These are phyloP conservation scores for Besnoitia besnoiti DNA, from an alignment of 169 alveolate species.

Conservation along the genomic window DNA sequence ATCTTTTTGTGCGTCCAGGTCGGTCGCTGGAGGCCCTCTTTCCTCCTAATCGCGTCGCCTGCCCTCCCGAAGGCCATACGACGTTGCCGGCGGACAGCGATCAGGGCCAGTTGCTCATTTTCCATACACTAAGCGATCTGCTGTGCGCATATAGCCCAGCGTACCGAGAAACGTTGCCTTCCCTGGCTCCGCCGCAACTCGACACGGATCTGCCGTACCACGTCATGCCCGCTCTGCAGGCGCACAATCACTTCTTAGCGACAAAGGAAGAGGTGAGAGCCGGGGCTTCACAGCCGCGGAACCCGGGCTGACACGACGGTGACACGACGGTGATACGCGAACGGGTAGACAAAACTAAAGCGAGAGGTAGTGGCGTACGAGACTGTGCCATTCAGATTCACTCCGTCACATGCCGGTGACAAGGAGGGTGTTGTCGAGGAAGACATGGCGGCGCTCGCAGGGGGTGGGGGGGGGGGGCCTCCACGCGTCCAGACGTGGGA, in stretches of 20 bases:
- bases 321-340: too few species aligned
- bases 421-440: too few species aligned
- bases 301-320: too few species aligned
- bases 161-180: neutral
- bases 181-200: neutral
- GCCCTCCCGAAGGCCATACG: neutral
- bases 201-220: constrained; percentile 21
- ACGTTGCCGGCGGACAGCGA: neutral
- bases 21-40: neutral
- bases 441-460: too few species aligned
- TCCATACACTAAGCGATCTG: neutral
- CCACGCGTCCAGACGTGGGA: too few species aligned
- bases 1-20: too few species aligned
- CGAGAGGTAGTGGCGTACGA: too few species aligned
- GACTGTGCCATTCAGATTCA: too few species aligned
- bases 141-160: neutral
- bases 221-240: constrained; percentile 1
- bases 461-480: too few species aligned
- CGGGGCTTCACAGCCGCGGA: too few species aligned
- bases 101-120: neutral
- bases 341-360: too few species aligned
- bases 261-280: neutral
- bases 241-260: neutral
- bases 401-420: too few species aligned
- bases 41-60: neutral